Conservation (phyloP, 2,329 filamentous ascomycete genomes). For the Phaeophleospora eucalypticola region DNA sequence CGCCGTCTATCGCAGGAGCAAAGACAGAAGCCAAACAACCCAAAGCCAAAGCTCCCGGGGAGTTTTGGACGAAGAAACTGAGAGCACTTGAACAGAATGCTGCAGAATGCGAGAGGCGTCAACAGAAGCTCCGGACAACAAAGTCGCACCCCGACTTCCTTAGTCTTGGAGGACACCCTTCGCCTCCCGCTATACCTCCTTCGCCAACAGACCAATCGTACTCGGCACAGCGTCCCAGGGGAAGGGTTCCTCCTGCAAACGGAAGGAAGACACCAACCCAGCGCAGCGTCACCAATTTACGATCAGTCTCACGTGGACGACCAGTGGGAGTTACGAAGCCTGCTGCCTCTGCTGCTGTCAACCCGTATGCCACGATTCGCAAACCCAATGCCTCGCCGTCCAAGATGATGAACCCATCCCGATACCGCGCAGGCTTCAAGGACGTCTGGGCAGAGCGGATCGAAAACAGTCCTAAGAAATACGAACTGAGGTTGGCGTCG, state of each 20-base stretch:
- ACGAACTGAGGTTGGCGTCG: conserved; percentile 46
- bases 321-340: conserved; percentile 30
- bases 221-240: conserved; percentile 25
- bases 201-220: conserved; percentile 30
- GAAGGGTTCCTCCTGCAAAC: conserved; percentile 29
- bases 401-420: conserved; percentile 54
- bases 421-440: conserved; percentile 42
- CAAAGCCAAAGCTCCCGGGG: conserved; percentile 41
- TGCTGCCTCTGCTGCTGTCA: conserved; percentile 21
- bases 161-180: conserved; percentile 33
- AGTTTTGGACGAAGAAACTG: conserved; percentile 53
- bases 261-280: conserved; percentile 25
- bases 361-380: conserved; percentile 26
- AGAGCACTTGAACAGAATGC: conserved; percentile 50
- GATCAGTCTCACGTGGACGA: conserved; percentile 32
- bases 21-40: conserved; percentile 28
- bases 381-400: conserved; percentile 35
- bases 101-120: conserved; percentile 41
- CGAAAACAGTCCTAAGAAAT: conserved; percentile 42
- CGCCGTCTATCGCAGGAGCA: conserved; percentile 9
- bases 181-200: conserved; percentile 30
- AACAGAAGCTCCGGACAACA: conserved; percentile 32
- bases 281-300: conserved; percentile 25
- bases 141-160: conserved; percentile 35
- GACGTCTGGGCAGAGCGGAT: conserved; percentile 53